Percentiles rank a stretch among this genome's conserved stretches.
Evolutionary conservation across 371 early-diverging fungal genomes (phyloP).

Genomic region (Syncephalastrum sp.): DNA sequence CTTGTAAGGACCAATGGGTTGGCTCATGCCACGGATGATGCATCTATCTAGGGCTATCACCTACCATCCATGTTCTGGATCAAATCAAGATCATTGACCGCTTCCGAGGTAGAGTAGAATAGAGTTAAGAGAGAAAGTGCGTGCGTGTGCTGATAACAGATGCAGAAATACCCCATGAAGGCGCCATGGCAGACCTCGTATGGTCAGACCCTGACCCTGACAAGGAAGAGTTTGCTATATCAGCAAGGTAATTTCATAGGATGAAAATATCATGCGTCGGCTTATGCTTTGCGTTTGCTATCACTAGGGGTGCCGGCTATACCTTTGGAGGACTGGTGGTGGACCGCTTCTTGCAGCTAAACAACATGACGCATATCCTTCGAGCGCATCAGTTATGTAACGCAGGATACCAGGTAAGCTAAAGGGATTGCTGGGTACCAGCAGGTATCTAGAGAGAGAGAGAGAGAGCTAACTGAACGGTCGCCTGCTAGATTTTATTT

Average conservation of each 20-base stretch:
- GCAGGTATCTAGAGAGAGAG: background rate
- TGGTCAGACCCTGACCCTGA: conserved; percentile 97
- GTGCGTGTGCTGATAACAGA: background rate
- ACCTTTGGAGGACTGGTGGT: conserved; percentile 89
- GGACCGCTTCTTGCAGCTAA: conserved; percentile 79
- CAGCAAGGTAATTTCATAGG: conserved; percentile 61
- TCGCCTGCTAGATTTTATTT: conserved; percentile 58
- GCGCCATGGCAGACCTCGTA: conserved; percentile 98
- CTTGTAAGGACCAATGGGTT: no score
- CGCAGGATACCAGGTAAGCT: conserved; percentile 86
- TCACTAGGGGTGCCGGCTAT: conserved; percentile 87
- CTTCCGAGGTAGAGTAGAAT: conserved; percentile 67
- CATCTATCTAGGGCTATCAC: conserved; percentile 74
- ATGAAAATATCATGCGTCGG: background rate
- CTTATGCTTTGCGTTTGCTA: background rate
- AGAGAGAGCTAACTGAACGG: no score
- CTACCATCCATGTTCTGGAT: conserved; percentile 89
- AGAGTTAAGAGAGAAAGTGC: background rate
- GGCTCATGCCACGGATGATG: background rate
- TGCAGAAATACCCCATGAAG: conserved; percentile 94
- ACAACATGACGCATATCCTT: conserved; percentile 85
- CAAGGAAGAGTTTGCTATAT: conserved; percentile 81
- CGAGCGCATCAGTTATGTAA: conserved; percentile 97
- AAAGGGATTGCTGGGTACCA: background rate
- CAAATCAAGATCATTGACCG: conserved; percentile 91